Percentiles rank a stretch among this genome's conserved stretches.
phyloP scores from a whole-genome alignment of 2,329 filamentous ascomycete genomes.

The Xenosphaeropsis pyriputrescens region DNA sequence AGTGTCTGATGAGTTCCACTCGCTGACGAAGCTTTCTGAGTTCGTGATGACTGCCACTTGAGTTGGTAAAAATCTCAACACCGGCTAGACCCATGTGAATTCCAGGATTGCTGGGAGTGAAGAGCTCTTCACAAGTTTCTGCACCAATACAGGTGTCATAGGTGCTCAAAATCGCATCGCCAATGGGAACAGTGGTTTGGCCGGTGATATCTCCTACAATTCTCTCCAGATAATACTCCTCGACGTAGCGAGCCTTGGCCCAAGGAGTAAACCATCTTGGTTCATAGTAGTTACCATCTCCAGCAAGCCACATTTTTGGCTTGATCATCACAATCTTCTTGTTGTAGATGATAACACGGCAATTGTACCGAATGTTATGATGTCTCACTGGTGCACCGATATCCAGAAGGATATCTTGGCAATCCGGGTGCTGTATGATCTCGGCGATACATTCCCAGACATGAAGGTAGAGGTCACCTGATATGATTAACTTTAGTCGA shows the following conservation, averaged over 20 bases:
- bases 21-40: slow-evolving; percentile 50
- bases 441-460: no score
- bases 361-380: slow-evolving; percentile 46
- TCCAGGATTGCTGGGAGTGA: slow-evolving; percentile 40
- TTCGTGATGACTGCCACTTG: slow-evolving; percentile 52
- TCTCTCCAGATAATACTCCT: no score
- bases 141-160: slow-evolving; percentile 31
- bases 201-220: slow-evolving; percentile 25
- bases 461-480: no score
- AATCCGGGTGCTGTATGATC: not conserved
- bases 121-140: slow-evolving; percentile 57
- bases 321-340: slow-evolving; percentile 54
- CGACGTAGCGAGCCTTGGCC: slow-evolving; percentile 45
- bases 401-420: slow-evolving; percentile 45
- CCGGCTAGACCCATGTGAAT: slow-evolving; percentile 51
- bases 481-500: no score
- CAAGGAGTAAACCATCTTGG: slow-evolving; percentile 48
- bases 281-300: slow-evolving; percentile 50
- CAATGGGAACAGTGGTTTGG: slow-evolving; percentile 34
- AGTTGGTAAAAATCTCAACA: slow-evolving; percentile 59
- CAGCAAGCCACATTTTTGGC: slow-evolving; percentile 54
- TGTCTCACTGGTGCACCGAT: slow-evolving; percentile 45
- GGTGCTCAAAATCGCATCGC: slow-evolving; percentile 33
- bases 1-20: slow-evolving; percentile 49
- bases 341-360: slow-evolving; percentile 45